These are phyloP conservation scores for Macrophomina phaseolina DNA, from an alignment of 2,329 filamentous ascomycete species.

Conservation along the genomic window DNA sequence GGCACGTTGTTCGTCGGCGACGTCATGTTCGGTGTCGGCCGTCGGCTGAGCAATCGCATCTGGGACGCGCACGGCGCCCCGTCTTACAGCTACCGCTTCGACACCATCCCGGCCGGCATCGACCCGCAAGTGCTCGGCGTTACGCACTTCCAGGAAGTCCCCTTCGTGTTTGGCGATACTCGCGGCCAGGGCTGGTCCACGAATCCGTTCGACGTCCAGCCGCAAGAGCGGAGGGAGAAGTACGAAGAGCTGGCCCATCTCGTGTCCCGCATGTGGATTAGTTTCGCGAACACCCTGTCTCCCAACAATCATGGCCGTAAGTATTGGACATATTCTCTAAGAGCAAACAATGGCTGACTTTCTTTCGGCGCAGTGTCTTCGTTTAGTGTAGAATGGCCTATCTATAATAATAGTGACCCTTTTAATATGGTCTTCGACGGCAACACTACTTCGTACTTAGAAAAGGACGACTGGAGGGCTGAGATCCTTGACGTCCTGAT, in stretches of 20 bases:
- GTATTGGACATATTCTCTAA: too few relatives aligned
- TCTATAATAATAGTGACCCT: constrained; percentile 44
- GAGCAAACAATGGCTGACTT: too few relatives aligned
- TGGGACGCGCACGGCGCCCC: constrained; percentile 46
- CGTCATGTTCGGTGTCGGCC: neutral
- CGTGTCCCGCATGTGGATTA: constrained; percentile 54
- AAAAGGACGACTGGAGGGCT: constrained; percentile 52
- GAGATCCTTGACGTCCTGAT: too few relatives aligned
- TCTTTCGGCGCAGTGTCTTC: constrained; percentile 30
- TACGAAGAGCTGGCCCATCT: constrained; percentile 48
- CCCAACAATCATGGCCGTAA: constrained; percentile 40
- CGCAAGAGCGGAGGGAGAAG: constrained; percentile 38
- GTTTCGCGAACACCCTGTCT: constrained; percentile 51
- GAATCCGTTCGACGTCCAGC: constrained; percentile 37
- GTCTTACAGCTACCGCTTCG: constrained; percentile 68
- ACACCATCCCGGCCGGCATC: constrained; percentile 57
- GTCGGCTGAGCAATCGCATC: neutral
- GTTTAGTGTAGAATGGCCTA: constrained; percentile 45
- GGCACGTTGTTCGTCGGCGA: neutral
- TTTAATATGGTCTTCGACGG: constrained; percentile 55
- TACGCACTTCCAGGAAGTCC: constrained; percentile 61
- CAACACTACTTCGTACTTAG: constrained; percentile 47
- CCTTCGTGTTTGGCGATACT: constrained; percentile 55
- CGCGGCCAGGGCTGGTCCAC: constrained; percentile 49
- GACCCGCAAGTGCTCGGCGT: constrained; percentile 50